phyloP scores from a whole-genome alignment of 1,284 basidiomycete species.

The Irpex rosettiformis region DNA sequence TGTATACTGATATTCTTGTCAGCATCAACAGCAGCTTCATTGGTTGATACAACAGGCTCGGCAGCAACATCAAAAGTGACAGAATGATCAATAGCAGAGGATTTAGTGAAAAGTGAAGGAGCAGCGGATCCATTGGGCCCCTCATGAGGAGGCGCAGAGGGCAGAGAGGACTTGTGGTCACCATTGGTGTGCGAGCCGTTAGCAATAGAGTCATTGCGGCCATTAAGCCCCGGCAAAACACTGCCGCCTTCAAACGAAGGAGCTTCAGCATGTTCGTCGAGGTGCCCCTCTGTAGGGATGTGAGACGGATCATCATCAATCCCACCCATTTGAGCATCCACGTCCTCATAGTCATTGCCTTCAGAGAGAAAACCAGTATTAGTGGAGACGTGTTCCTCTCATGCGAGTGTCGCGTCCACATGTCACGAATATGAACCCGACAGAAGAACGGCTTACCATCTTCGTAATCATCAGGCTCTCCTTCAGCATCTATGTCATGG shows the following conservation, averaged over 20 bases:
- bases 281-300: slow-evolving; percentile 26
- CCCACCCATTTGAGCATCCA: slow-evolving; percentile 31
- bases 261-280: slow-evolving; percentile 27
- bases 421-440: slow-evolving; percentile 24
- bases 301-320: slow-evolving; percentile 26
- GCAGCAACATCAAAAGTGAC: slow-evolving; percentile 44
- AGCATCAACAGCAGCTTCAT: slow-evolving; percentile 27
- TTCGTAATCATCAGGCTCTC: slow-evolving; percentile 34
- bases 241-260: slow-evolving; percentile 20
- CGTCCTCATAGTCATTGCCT: slow-evolving; percentile 50
- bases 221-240: slow-evolving; percentile 21
- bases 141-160: slow-evolving; percentile 14
- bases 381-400: slow-evolving; percentile 40
- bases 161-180: slow-evolving; percentile 11
- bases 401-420: slow-evolving; percentile 30
- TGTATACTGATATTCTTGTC: slow-evolving; percentile 22
- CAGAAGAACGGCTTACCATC: slow-evolving; percentile 36
- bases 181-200: slow-evolving; percentile 15
- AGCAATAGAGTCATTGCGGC: slow-evolving; percentile 16
- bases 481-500: slow-evolving; percentile 22
- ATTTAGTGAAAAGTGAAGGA: slow-evolving; percentile 24
- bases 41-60: slow-evolving; percentile 37
- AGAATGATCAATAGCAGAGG: slow-evolving; percentile 29
- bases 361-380: slow-evolving; percentile 44
- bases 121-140: slow-evolving; percentile 19